Evolutionary conservation across 768 basidiomycete species (phyloP), one percentile per base, ranked within the genome.

Genomic region (Termitomyces sp.): DNA sequence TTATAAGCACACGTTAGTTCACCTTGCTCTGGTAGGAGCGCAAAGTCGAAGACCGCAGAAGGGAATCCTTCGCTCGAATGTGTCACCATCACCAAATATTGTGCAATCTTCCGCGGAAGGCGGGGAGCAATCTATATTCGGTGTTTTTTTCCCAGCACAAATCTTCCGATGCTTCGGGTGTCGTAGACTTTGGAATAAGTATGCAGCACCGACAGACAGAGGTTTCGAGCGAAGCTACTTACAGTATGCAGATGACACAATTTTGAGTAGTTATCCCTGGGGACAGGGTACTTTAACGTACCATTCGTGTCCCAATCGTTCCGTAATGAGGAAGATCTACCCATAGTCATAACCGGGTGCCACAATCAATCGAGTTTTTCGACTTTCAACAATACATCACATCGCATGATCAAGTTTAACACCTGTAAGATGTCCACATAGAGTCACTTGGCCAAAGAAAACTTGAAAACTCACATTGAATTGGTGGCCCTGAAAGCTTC

Each of bases 21-120:
- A 69, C 67, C 65, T 67, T n/a, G n/a, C n/a, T n/a, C 68, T 65
- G 62, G 62, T 62, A 63, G n/a, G 48, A 52, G 53, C 45, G 67
- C 66, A 64, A 68, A 62, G 67, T 60, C 60, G 66, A 67, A 68
- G 66, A 67, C 46, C 58, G 62, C 46, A 59, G 61, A 64, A 68
- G 69, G 55, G 55, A 56, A 67, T 64, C 69, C 69, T 65, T 52
- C 65, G 67, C 64, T 70, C 69, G 69, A 72, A 70, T 65, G 69
- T 69, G 69, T 71, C 67, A 66, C 62, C 59, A 61, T 62, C 62
- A 69, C 68, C 67, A 68, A 66, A 68, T 56, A 62, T 69, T 74
- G 71, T 65, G 65, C 75, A 78, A 75, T 76, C 73, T 70, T 76
- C 78, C 78, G 77, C 73, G 76, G 73, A 72, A 75, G 74, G 69